Percentiles rank a stretch among this genome's conserved stretches.
Evolutionary conservation across 2,329 filamentous ascomycete species (phyloP).

Genomic region (Lachnellula suecica): DNA sequence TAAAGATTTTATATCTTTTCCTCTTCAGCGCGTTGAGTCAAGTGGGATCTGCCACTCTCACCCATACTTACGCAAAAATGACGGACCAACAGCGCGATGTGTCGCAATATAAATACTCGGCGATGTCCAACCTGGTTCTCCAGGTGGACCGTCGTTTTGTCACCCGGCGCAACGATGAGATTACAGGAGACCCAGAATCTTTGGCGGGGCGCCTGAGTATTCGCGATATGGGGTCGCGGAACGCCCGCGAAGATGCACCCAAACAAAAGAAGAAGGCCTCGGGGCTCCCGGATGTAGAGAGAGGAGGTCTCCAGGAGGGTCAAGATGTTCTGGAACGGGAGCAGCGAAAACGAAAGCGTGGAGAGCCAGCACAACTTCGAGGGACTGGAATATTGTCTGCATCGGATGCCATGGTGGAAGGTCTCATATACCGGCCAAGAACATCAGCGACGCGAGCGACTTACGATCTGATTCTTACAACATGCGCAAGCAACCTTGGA

Average conservation of each 20-base stretch:
- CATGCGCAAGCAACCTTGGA: slow-evolving; percentile 83
- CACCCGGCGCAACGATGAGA: slow-evolving; percentile 87
- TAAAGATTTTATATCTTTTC: slow-evolving; percentile 2
- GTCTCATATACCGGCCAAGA: slow-evolving; percentile 85
- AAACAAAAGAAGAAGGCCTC: slow-evolving; percentile 73
- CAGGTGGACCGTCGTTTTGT: slow-evolving; percentile 98
- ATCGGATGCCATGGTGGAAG: slow-evolving; percentile 84
- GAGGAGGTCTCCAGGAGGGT: slow-evolving; percentile 75
- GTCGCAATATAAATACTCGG: slow-evolving; percentile 98
- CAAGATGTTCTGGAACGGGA: slow-evolving; percentile 81
- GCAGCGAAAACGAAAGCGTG: slow-evolving; percentile 80
- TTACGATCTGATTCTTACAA: slow-evolving; percentile 90
- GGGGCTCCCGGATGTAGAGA: slow-evolving; percentile 67
- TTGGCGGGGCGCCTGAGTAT: slow-evolving; percentile 92
- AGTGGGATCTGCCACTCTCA: slow-evolving; percentile 4
- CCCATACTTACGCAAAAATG: slow-evolving; percentile 50
- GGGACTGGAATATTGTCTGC: slow-evolving; percentile 79
- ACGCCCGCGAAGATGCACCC: slow-evolving; percentile 75
- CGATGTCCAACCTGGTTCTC: slow-evolving; percentile 99
- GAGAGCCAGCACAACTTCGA: slow-evolving; percentile 67
- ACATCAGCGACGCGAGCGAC: slow-evolving; percentile 89
- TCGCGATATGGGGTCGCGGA: slow-evolving; percentile 87
- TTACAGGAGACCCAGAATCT: slow-evolving; percentile 95
- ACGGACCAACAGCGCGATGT: slow-evolving; percentile 77
- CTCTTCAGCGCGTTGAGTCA: slow-evolving; percentile 1